Percentiles rank a stretch among this genome's conserved stretches.
phyloP scores from a whole-genome alignment of 2,329 filamentous ascomycete genomes.

The Cladosporium sp. region DNA sequence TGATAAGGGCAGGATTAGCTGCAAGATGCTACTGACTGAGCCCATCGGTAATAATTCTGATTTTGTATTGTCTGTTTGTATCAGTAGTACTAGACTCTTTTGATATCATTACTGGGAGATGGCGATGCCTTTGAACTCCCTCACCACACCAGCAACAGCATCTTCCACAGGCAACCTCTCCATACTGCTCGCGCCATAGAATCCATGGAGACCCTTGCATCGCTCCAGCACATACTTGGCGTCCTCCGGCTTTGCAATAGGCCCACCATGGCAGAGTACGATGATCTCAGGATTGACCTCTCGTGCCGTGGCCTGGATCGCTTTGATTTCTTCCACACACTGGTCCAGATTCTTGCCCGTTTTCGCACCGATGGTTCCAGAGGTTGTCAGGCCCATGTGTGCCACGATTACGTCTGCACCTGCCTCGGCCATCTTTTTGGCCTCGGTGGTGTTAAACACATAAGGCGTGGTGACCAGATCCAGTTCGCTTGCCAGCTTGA shows the following conservation, averaged over 20 bases:
- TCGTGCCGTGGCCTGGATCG: constrained; percentile 57
- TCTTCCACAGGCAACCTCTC: constrained; percentile 64
- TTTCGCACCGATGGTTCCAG: constrained; percentile 59
- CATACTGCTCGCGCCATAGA: constrained; percentile 67
- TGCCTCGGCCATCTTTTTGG: constrained; percentile 56
- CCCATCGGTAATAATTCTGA: too few relatives aligned
- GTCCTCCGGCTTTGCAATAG: constrained; percentile 60
- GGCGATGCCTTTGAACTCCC: constrained; percentile 46
- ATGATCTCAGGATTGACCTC: constrained; percentile 55
- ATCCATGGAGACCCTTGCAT: constrained; percentile 63
- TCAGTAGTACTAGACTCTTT: too few relatives aligned
- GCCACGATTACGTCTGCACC: constrained; percentile 65
- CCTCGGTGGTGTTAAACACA: constrained; percentile 61
- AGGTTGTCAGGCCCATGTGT: constrained; percentile 64
- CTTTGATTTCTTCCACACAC: constrained; percentile 57
- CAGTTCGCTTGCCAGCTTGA: constrained; percentile 54
- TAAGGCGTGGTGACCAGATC: constrained; percentile 65
- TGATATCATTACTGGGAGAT: background rate
- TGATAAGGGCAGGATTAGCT: too few relatives aligned
- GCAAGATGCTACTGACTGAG: too few relatives aligned
- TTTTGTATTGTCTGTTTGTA: too few relatives aligned
- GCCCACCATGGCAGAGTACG: constrained; percentile 66
- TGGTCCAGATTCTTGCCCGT: constrained; percentile 60
- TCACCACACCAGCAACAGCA: constrained; percentile 57
- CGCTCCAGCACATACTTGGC: constrained; percentile 57